Evolutionary conservation across 1,284 basidiomycete genomes (phyloP).

Genomic region (Schizophyllum amplum): DNA sequence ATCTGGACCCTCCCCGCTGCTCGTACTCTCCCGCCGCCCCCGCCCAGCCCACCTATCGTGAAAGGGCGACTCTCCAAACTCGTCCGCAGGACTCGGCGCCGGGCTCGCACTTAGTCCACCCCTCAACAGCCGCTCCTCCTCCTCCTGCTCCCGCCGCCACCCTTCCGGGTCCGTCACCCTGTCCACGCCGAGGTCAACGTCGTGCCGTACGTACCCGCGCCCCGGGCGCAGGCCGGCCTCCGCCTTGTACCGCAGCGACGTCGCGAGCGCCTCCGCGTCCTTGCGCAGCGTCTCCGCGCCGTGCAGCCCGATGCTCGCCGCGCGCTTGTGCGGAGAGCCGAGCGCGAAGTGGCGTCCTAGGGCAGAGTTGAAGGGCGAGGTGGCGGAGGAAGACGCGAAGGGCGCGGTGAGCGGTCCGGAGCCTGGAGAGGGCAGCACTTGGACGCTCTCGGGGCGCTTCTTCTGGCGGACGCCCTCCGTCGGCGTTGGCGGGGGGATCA

Average conservation of each 20-base stretch:
- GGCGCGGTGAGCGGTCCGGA: neutral
- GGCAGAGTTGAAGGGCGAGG: neutral
- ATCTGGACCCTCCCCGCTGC: neutral
- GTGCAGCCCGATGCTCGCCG: neutral
- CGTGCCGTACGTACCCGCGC: neutral
- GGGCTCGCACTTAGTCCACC: neutral
- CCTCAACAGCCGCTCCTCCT: neutral
- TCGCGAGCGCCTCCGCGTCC: neutral
- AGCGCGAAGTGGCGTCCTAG: neutral
- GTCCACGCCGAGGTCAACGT: neutral
- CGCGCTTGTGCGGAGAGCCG: neutral
- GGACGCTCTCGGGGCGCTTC: neutral
- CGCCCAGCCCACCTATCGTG: neutral
- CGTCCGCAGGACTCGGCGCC: neutral
- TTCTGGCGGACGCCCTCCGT: neutral
- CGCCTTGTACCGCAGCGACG: neutral
- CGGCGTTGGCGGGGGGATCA: neutral
- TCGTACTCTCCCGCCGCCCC: neutral
- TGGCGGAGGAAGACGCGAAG: neutral
- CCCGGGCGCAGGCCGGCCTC: neutral
- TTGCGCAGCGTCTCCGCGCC: neutral
- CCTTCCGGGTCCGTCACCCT: neutral
- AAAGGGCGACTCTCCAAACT: neutral
- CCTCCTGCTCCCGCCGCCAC: neutral
- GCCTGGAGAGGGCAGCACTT: neutral